phyloP scores from a whole-genome alignment of 2,329 filamentous ascomycete species.

The Colletotrichum sp. region DNA sequence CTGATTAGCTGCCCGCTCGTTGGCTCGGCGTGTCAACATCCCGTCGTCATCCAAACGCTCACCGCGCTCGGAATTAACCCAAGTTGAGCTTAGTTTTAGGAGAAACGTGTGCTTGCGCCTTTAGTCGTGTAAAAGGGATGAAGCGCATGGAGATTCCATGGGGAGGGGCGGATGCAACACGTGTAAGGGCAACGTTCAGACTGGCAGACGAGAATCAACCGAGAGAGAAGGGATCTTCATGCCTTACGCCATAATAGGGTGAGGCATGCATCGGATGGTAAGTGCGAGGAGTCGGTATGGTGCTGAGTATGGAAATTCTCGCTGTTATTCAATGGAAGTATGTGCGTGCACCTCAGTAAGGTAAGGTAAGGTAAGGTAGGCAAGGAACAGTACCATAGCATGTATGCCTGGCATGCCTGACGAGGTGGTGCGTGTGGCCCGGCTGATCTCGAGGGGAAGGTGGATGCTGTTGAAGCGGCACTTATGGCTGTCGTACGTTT shows the following conservation, averaged over 20 bases:
- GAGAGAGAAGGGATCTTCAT: background rate
- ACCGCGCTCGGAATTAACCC: background rate
- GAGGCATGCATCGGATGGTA: background rate
- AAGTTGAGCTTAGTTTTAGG: background rate
- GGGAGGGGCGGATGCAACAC: background rate
- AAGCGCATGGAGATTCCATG: background rate
- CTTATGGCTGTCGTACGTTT: background rate
- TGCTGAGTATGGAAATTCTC: background rate
- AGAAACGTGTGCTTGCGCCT: background rate
- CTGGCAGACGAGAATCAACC: background rate
- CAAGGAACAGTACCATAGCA: too few relatives aligned
- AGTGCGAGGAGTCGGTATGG: background rate
- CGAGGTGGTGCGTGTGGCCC: background rate
- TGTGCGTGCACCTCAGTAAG: background rate
- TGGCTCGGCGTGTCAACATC: conserved; percentile 1
- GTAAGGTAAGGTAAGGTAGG: background rate
- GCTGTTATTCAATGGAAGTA: too few relatives aligned
- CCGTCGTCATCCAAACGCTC: conserved; percentile 7
- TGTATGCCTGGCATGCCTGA: background rate
- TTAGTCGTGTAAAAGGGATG: background rate
- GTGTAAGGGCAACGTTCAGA: background rate
- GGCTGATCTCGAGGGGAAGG: background rate
- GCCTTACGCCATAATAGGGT: background rate
- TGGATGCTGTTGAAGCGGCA: background rate
- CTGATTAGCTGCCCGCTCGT: background rate